These are phyloP conservation scores for Candida loeiensis DNA, from an alignment of 805 yeast genomes.

Conservation along the genomic window DNA sequence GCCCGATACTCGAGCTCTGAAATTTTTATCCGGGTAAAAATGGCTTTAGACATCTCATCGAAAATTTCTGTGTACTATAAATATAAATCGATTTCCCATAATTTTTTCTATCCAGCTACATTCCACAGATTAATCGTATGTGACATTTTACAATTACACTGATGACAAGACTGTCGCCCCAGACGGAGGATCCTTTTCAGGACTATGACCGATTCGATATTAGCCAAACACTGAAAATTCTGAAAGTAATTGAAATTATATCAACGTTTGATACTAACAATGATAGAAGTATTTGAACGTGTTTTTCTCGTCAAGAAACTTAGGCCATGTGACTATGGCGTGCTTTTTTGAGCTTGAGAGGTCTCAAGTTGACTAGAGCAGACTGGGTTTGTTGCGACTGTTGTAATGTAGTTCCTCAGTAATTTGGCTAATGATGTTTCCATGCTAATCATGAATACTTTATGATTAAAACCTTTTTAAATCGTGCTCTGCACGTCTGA, in stretches of 20 bases:
- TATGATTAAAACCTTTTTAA: slow-evolving; percentile 39
- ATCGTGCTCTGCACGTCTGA: slow-evolving; percentile 35
- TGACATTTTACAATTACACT: slow-evolving; percentile 19
- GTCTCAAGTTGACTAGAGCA: background rate
- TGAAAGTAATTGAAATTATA: slow-evolving; percentile 32
- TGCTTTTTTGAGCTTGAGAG: background rate
- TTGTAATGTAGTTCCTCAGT: slow-evolving; percentile 3
- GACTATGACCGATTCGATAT: slow-evolving; percentile 68
- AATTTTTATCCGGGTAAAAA: slow-evolving; percentile 1
- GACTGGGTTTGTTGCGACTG: background rate
- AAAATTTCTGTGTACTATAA: slow-evolving; percentile 1
- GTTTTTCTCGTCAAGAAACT: background rate
- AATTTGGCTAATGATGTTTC: slow-evolving; percentile 46
- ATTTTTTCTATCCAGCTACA: background rate
- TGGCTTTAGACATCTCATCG: background rate
- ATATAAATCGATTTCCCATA: background rate
- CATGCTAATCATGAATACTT: slow-evolving; percentile 62
- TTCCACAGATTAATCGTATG: slow-evolving; percentile 5
- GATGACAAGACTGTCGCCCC: slow-evolving; percentile 77
- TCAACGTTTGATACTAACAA: slow-evolving; percentile 12
- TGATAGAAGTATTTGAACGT: slow-evolving; percentile 1
- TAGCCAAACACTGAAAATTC: slow-evolving; percentile 68
- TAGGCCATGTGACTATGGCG: background rate
- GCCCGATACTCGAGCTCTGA: background rate
- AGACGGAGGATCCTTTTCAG: slow-evolving; percentile 61